These are phyloP conservation scores for Leishmania turanica DNA, from an alignment of 208 protist species.

Conservation along the genomic window DNA sequence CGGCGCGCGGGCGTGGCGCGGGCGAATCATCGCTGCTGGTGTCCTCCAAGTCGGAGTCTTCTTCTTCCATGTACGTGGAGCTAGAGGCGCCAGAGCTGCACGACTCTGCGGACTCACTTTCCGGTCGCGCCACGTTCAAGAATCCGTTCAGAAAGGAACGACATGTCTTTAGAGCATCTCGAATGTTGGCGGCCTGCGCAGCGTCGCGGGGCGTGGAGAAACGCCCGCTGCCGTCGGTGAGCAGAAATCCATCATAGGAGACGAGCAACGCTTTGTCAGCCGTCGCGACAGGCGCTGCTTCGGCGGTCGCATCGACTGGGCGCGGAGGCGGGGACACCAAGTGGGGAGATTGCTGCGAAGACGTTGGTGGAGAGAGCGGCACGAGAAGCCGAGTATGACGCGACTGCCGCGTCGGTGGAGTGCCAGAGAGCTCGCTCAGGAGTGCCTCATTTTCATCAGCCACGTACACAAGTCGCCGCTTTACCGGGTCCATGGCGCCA, in stretches of 20 bases:
- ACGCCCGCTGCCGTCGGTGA: slow-evolving; percentile 61
- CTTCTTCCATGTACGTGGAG: slow-evolving; percentile 30
- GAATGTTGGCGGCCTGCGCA: slow-evolving; percentile 40
- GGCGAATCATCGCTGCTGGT: slow-evolving; percentile 20
- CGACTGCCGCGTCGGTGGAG: slow-evolving; percentile 52
- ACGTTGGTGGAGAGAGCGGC: slow-evolving; percentile 34
- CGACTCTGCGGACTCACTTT: slow-evolving; percentile 12
- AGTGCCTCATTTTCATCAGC: slow-evolving; percentile 65
- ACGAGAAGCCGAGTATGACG: slow-evolving; percentile 45
- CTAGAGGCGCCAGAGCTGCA: slow-evolving; percentile 28
- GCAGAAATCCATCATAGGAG: slow-evolving; percentile 66
- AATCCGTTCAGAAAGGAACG: slow-evolving; percentile 37
- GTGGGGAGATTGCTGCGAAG: slow-evolving; percentile 17
- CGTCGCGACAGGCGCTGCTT: neutral
- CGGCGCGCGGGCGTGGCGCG: neutral
- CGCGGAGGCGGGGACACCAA: slow-evolving; percentile 15
- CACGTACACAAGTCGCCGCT: slow-evolving; percentile 74
- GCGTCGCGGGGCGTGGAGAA: slow-evolving; percentile 48
- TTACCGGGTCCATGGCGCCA: slow-evolving; percentile 40
- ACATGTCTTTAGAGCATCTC: slow-evolving; percentile 48
- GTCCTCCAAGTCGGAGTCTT: slow-evolving; percentile 28
- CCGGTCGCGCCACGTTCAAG: slow-evolving; percentile 3
- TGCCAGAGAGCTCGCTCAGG: slow-evolving; percentile 54
- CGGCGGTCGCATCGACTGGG: neutral
- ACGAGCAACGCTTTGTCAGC: slow-evolving; percentile 55